Percentiles rank a stretch among this genome's conserved stretches.
phyloP scores from a whole-genome alignment of 306 rosid species.

The Pyrus betulifolia region DNA sequence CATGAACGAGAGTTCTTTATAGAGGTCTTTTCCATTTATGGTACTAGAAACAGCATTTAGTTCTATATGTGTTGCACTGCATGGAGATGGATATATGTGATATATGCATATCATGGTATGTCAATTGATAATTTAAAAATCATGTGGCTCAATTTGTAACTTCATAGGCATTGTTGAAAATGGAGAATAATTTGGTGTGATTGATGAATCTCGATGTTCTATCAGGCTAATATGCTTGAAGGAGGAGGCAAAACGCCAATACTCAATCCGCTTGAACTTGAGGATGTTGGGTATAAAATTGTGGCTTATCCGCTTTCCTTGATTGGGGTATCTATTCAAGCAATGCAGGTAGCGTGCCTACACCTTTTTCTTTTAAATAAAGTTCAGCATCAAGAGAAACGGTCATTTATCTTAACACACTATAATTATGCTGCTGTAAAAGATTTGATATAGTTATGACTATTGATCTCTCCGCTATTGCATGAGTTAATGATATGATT shows the following conservation, averaged over 20 bases:
- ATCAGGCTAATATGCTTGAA: slow-evolving; percentile 94
- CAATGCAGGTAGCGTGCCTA: slow-evolving; percentile 70
- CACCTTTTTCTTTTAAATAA: neutral
- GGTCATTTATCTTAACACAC: neutral
- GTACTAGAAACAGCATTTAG: neutral
- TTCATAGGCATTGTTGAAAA: neutral
- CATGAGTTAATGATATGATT: neutral
- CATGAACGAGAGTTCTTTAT: neutral
- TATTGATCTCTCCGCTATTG: neutral
- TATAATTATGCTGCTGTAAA: neutral
- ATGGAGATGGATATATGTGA: neutral
- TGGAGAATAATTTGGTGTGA: neutral
- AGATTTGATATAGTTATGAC: neutral
- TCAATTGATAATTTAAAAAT: neutral
- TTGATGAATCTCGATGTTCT: slow-evolving; percentile 13
- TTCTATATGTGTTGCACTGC: neutral
- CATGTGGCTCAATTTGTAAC: neutral
- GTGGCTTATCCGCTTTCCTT: slow-evolving; percentile 87
- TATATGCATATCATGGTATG: neutral
- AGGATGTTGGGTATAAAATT: slow-evolving; percentile 70
- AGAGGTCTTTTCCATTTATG: neutral
- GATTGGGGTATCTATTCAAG: slow-evolving; percentile 79
- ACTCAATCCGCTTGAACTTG: slow-evolving; percentile 67
- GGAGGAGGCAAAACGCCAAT: slow-evolving; percentile 96
- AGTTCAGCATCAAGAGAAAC: neutral